Base-by-base conservation (phyloP, 495 filamentous ascomycete species). In the Terfezia claveryi region DNA sequence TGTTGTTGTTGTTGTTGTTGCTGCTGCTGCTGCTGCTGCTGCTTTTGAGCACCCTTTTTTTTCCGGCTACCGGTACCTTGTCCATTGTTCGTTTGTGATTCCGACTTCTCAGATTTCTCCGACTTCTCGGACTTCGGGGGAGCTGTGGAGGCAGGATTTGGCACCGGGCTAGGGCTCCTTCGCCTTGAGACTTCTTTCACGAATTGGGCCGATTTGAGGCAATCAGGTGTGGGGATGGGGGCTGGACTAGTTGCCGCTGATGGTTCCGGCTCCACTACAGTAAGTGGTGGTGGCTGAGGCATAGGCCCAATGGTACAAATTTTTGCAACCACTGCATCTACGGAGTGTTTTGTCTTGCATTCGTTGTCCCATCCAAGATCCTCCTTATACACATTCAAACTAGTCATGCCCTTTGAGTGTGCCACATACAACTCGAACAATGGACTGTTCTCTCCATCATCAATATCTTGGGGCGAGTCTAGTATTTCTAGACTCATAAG, bases 401-500 rank as follows among this genome's bases (percentile, higher is more conserved):
- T 86, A 1, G 85, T 87, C 46, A 95, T 87, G 57, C 92, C 92
- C 67, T 85, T 91, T 8, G 91, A 93, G 67, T 99, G 88, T 81
- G 94, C 92, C 20, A 85, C 83, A 67, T 96, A 99, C 8, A 99
- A 76, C 71, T 96, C 92, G 60, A 96, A 95, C 51, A 94, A 64
- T 16, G 73, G 78, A 5, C 69, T 68, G 16, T 55, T 52, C 11
- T 65, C 63, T 46, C 59, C 60, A 20, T 82, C 77, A 27, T 75
- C 73, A 14, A 78, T 75, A 17, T 77, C 74, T 36, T 68, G 69
- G n/a, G 72, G 68, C n/a, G 71, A 75, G 54, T 80, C 77, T 20
- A 95, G 72, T 61, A 96, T 82, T 61, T 89, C 86, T 57, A 99
- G 62, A 66, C 91, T 96, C 63, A 91, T 79, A 41, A 99, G 73